Evolutionary conservation across 2,329 filamentous ascomycete genomes (phyloP), one percentile per base, ranked within the genome.

Genomic region (Arthrobotrys megalospora): DNA sequence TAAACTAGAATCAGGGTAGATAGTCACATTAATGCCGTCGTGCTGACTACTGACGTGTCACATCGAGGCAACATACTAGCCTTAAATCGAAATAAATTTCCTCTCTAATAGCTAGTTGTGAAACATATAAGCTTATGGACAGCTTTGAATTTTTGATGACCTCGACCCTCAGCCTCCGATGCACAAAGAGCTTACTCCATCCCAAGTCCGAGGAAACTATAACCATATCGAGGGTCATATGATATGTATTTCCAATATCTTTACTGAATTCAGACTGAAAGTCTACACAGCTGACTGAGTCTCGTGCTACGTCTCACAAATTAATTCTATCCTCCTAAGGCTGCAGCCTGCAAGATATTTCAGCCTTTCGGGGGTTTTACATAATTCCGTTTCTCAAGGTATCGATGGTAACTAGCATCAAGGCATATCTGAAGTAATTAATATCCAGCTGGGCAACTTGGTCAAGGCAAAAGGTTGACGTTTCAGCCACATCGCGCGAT

Each of bases 261-360:
- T 8, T n/a, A 43, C 12, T 28, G 6, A 6, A 45, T 60, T 10
- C 3, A 43, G 55, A 28, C 19, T 11, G 16, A 16, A 43, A n/a
- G 12, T 60, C 34, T 11, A 60, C 36, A 10, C 55, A 41, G 55
- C 55, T 60, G 55, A 60, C 36, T n/a, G 7, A 19, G 36, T 43
- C 55, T 43, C 52, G 55, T 60, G 55, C 36, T 60, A 60, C 55
- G 55, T 60, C 43, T 36, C 36, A 60, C 55, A 28, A 58, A 60
- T 43, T 6, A 58, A 60, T 43, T 6, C 11, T 1, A 43, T 43
- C 36, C 11, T 38, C 16, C 12, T 60, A 60, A 60, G 55, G 55
- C 55, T 60, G 55, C 36, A 60, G 34, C 16, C 24, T 10, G 28
- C 55, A 43, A 43, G 6, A 6, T n/a, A 21, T 32, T 21, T n/a